Evolutionary conservation across 805 yeast genomes (phyloP).

Genomic region (Candida corydali): DNA sequence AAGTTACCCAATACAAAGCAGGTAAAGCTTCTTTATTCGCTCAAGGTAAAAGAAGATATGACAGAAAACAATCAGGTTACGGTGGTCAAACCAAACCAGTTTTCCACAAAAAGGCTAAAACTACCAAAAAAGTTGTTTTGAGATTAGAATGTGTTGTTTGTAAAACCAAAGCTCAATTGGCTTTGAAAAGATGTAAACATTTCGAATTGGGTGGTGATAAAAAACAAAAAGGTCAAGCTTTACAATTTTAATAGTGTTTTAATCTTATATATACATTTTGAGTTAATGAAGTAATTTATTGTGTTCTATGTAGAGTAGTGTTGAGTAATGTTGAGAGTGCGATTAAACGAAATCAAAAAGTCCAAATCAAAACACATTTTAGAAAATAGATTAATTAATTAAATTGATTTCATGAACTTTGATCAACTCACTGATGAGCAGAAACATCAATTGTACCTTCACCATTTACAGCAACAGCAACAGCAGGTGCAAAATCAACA

Average conservation of each 20-base stretch:
- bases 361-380: conserved; percentile 4
- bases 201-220: conserved; percentile 99
- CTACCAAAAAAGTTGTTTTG: conserved; percentile 99
- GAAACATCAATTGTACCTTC: conserved; percentile 25
- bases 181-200: conserved; percentile 99
- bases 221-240: conserved; percentile 99
- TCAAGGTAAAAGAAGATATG: conserved; percentile 99
- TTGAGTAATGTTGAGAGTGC: too few species aligned
- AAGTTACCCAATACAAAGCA: conserved; percentile 99
- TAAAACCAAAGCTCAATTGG: conserved; percentile 97
- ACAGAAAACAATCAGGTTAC: conserved; percentile 99
- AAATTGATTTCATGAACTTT: conserved; percentile 18
- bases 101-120: conserved; percentile 99
- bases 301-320: background rate
- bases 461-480: conserved; percentile 18
- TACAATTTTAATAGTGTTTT: conserved; percentile 74
- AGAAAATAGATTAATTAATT: background rate
- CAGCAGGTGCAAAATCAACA: conserved; percentile 14
- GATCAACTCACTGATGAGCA: conserved; percentile 28
- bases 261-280: conserved; percentile 5
- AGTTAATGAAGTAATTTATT: too few species aligned
- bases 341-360: conserved; percentile 1
- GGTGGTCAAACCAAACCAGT: conserved; percentile 99
- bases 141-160: conserved; percentile 98
- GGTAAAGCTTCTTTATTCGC: conserved; percentile 99